Percentiles rank a stretch among this genome's conserved stretches.
Conservation (phyloP, 176 grass and related monocot species). For the Oryza glaberrima region DNA sequence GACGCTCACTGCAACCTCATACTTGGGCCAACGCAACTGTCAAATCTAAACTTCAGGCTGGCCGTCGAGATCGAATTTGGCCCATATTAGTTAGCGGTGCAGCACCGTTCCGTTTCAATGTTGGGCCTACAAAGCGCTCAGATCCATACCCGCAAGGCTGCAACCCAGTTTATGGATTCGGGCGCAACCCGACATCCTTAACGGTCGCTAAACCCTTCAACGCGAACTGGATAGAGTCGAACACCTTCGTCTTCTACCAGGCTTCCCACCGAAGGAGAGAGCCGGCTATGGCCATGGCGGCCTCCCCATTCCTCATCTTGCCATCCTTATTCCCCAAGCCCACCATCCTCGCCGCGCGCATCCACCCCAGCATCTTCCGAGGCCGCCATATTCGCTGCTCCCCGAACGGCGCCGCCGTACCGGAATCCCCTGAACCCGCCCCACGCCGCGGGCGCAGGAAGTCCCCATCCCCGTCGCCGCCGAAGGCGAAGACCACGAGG, state of each 20-base stretch:
- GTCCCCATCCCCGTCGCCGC: conserved; percentile 29
- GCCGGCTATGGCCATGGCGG: conserved; percentile 48
- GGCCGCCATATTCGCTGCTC: conserved; percentile 38
- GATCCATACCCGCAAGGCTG: neutral
- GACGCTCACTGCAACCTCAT: too few relatives aligned
- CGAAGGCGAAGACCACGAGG: conserved; percentile 31
- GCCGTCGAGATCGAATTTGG: neutral
- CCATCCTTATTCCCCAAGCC: conserved; percentile 29
- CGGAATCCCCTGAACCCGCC: conserved; percentile 44
- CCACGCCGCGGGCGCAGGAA: conserved; percentile 49
- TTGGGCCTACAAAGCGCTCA: neutral
- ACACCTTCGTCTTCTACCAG: conserved; percentile 18
- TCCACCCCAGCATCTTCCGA: neutral
- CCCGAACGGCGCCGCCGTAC: conserved; percentile 40
- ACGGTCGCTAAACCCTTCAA: conserved; percentile 50
- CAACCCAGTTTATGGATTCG: neutral
- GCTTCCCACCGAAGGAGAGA: conserved; percentile 18
- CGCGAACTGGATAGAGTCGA: conserved; percentile 47
- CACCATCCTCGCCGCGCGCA: neutral
- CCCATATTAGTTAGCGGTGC: neutral
- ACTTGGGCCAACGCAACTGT: too few relatives aligned
- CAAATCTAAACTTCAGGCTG: too few relatives aligned
- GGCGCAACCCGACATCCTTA: conserved; percentile 32
- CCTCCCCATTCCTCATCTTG: conserved; percentile 39
- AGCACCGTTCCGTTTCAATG: too few relatives aligned